These are phyloP conservation scores for Paramyrothecium sp. DNA, from an alignment of 2,329 filamentous ascomycete genomes.

Conservation along the genomic window DNA sequence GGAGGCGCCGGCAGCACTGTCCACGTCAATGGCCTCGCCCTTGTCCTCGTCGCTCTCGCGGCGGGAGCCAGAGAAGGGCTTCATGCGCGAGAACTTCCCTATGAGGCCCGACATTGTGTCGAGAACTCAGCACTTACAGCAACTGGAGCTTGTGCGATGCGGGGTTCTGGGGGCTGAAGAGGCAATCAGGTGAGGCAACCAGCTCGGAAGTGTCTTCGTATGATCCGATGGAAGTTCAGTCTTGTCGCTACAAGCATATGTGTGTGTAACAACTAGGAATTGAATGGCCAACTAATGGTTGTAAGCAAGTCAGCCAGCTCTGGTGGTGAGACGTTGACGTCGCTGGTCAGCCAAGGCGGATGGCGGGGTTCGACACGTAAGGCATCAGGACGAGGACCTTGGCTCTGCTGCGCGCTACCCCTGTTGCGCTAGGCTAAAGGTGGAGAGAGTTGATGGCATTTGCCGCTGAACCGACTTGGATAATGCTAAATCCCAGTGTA, in stretches of 20 bases:
- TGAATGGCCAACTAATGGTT: no score
- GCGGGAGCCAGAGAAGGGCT: conserved; percentile 21
- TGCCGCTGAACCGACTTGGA: background rate
- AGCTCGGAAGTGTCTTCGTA: no score
- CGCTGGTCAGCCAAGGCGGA: background rate
- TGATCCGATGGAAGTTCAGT: no score
- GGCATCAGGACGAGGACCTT: background rate
- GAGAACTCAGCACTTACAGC: background rate
- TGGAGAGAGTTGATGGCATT: background rate
- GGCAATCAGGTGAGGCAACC: no score
- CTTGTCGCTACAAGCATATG: no score
- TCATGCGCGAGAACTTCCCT: conserved; percentile 24
- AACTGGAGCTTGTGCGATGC: no score
- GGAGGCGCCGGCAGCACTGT: conserved; percentile 58
- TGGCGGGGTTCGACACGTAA: background rate
- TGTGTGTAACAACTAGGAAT: no score
- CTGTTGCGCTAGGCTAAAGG: background rate
- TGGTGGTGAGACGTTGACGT: background rate
- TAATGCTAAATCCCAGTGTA: background rate
- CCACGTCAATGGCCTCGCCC: conserved; percentile 28
- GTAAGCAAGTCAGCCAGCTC: no score
- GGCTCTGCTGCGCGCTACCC: background rate
- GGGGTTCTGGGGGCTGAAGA: no score
- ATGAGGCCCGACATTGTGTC: conserved; percentile 22
- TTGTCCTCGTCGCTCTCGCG: conserved; percentile 30